A percentile compares a stretch with the other conserved stretches of the same genome.
phyloP scores from a whole-genome alignment of 768 basidiomycete genomes.

The Lanmaoa rubissima region DNA sequence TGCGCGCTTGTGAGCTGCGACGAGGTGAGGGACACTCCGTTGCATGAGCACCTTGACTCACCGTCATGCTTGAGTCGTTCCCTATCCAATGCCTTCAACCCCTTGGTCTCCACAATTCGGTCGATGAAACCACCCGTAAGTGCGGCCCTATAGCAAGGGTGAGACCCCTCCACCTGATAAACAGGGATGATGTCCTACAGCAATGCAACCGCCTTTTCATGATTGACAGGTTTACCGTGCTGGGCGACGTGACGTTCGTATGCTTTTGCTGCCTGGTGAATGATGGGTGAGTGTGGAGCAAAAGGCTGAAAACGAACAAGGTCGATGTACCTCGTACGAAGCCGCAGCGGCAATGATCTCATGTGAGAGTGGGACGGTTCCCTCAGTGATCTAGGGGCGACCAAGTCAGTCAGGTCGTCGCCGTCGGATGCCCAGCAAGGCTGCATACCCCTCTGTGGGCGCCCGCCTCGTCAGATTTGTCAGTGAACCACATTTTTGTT shows the following conservation, averaged over 20 bases:
- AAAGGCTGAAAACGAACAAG: background rate
- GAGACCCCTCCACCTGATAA: background rate
- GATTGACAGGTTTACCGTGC: slow-evolving; percentile 24
- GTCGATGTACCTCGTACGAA: slow-evolving; percentile 22
- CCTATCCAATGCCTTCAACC: slow-evolving; percentile 21
- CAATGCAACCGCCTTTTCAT: slow-evolving; percentile 22
- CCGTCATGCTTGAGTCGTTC: slow-evolving; percentile 21
- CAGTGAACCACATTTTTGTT: slow-evolving; percentile 24
- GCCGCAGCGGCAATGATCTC: slow-evolving; percentile 29
- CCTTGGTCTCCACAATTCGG: slow-evolving; percentile 24
- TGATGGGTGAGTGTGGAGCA: background rate
- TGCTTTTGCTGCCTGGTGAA: slow-evolving; percentile 29
- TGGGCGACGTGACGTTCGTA: slow-evolving; percentile 23
- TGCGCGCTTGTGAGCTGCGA: slow-evolving; percentile 16
- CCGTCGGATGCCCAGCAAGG: too few species aligned
- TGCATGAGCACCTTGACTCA: slow-evolving; percentile 1
- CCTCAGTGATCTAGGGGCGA: slow-evolving; percentile 12
- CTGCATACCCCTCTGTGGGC: slow-evolving; percentile 18
- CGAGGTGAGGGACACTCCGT: background rate
- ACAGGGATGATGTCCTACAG: slow-evolving; percentile 16
- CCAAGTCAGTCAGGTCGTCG: background rate
- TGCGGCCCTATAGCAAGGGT: slow-evolving; percentile 19
- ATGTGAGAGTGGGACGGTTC: slow-evolving; percentile 21
- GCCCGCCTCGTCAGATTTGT: slow-evolving; percentile 25
- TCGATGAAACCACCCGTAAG: slow-evolving; percentile 28